phyloP scores from a whole-genome alignment of 768 basidiomycete genomes.

The Filobasidium wieringae region DNA sequence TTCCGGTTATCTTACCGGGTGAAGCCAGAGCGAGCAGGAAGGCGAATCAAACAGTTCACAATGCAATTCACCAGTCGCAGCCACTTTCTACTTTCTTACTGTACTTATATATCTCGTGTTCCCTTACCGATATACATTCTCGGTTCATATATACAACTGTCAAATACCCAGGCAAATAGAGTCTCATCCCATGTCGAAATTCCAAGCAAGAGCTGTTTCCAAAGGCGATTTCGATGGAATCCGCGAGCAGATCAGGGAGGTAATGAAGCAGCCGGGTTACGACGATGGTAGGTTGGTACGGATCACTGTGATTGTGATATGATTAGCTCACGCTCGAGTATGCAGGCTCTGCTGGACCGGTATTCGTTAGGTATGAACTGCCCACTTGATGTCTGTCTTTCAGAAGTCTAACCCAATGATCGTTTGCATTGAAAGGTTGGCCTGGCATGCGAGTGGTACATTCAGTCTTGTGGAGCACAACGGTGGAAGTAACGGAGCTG shows the following conservation, averaged over 20 bases:
- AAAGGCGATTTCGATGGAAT: conserved; percentile 21
- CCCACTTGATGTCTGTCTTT: too few relatives aligned
- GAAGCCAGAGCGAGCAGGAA: too few relatives aligned
- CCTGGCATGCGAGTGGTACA: conserved; percentile 39
- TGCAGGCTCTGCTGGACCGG: conserved; percentile 30
- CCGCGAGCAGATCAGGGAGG: conserved; percentile 28
- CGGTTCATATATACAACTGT: too few relatives aligned
- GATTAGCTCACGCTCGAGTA: background rate
- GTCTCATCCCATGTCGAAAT: background rate
- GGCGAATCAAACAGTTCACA: too few relatives aligned
- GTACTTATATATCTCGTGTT: too few relatives aligned
- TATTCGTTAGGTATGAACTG: conserved; percentile 31
- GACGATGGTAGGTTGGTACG: conserved; percentile 24
- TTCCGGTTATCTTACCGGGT: too few relatives aligned
- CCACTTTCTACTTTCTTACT: too few relatives aligned
- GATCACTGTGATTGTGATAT: background rate
- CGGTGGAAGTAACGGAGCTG: conserved; percentile 36
- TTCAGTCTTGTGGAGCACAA: conserved; percentile 36
- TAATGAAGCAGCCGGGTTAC: conserved; percentile 36
- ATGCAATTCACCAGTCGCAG: too few relatives aligned
- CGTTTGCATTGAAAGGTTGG: conserved; percentile 21
- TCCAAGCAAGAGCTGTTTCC: conserved; percentile 3
- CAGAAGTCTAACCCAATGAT: conserved; percentile 21
- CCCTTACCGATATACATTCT: too few relatives aligned
- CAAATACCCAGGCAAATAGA: too few relatives aligned